These are phyloP conservation scores for Nitzschia sp. DNA, from an alignment of 108 stramenopile genomes.

Conservation along the genomic window DNA sequence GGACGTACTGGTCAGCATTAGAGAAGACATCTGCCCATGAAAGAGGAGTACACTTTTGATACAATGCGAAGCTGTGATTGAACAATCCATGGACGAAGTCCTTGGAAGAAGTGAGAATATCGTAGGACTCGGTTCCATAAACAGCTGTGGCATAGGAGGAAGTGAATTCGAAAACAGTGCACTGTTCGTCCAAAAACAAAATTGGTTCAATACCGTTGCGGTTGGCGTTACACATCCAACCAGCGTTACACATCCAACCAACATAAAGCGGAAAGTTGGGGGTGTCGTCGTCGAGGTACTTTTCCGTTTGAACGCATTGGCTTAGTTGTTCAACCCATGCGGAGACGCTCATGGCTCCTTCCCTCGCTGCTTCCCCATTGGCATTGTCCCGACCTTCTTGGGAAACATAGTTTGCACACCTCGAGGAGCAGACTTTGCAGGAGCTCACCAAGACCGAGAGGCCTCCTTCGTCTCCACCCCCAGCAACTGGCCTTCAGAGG, in stretches of 20 bases:
- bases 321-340: not conserved
- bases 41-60: not conserved
- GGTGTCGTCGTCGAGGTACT: not conserved
- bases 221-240: not conserved
- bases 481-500: not conserved
- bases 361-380: not conserved
- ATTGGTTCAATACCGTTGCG: not conserved
- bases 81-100: not conserved
- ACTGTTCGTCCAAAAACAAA: not conserved
- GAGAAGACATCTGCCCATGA: not conserved
- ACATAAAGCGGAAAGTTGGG: not conserved
- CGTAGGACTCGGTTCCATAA: not conserved
- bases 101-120: not conserved
- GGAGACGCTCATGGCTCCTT: not conserved
- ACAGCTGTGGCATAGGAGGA: not conserved
- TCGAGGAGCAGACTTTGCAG: not conserved
- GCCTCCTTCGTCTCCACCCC: too few relatives aligned
- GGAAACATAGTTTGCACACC: not conserved
- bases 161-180: not conserved
- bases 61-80: not conserved
- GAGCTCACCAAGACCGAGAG: not conserved
- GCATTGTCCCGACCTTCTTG: too few relatives aligned
- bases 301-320: not conserved
- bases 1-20: not conserved
- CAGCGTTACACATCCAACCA: too few relatives aligned